phyloP scores from a whole-genome alignment of 306 rosid genomes.

The Quercus dentata region DNA sequence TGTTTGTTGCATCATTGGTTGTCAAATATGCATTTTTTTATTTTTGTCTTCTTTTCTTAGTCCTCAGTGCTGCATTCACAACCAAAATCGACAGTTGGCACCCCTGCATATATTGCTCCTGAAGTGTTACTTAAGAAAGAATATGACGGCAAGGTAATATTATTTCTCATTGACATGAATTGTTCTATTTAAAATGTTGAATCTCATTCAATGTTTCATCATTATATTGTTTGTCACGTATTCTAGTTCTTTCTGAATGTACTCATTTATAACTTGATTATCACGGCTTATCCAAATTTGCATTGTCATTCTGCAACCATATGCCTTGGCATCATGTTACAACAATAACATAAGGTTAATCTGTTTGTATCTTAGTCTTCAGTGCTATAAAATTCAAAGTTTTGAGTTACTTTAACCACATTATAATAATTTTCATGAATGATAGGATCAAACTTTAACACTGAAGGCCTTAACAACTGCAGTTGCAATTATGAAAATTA shows the following conservation, averaged over 20 bases:
- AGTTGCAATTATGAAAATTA: background rate
- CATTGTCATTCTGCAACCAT: background rate
- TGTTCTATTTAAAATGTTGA: background rate
- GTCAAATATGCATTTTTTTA: slow-evolving; percentile 22
- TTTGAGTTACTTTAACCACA: background rate
- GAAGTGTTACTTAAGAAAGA: slow-evolving; percentile 96
- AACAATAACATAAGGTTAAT: background rate
- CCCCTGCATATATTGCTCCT: slow-evolving; percentile 97
- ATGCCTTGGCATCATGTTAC: background rate
- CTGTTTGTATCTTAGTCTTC: background rate
- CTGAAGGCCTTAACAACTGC: background rate
- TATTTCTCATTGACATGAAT: background rate
- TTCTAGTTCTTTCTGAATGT: background rate
- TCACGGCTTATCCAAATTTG: background rate
- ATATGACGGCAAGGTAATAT: slow-evolving; percentile 93
- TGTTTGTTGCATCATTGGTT: background rate
- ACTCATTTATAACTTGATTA: background rate
- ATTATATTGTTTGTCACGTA: background rate
- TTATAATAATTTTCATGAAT: background rate
- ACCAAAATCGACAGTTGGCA: slow-evolving; percentile 96
- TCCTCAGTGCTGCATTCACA: slow-evolving; percentile 94
- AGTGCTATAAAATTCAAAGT: background rate
- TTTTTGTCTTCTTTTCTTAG: slow-evolving; percentile 39
- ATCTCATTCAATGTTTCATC: too few species aligned
- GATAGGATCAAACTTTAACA: background rate